Evolutionary conservation across 2,329 filamentous ascomycete genomes (phyloP).

Genomic region (Alternaria angustiovoidea): DNA sequence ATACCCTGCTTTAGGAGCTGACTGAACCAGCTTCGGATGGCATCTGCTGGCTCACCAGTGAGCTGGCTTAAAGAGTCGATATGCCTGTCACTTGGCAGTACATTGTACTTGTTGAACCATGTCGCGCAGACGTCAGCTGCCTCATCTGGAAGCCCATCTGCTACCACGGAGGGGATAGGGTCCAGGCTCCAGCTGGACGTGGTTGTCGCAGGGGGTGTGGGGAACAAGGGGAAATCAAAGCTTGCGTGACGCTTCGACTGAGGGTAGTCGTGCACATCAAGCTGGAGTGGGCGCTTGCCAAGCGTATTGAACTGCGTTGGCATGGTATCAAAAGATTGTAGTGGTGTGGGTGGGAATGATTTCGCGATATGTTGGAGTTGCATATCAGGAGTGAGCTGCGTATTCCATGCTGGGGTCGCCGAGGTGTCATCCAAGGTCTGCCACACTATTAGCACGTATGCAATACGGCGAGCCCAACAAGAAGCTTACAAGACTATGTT

Average conservation of each 20-base stretch:
- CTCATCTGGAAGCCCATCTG: slow-evolving; percentile 45
- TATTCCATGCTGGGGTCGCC: slow-evolving; percentile 35
- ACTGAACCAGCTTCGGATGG: slow-evolving; percentile 49
- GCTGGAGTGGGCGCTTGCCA: slow-evolving; percentile 44
- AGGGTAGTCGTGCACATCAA: slow-evolving; percentile 43
- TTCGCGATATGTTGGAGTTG: slow-evolving; percentile 27
- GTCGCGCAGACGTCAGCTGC: slow-evolving; percentile 49
- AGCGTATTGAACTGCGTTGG: slow-evolving; percentile 32
- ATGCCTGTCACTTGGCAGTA: slow-evolving; percentile 46
- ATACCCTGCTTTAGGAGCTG: slow-evolving; percentile 48
- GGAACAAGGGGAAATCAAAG: slow-evolving; percentile 32
- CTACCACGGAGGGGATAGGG: slow-evolving; percentile 26
- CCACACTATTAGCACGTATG: slow-evolving; percentile 13
- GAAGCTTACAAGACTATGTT: slow-evolving; percentile 41
- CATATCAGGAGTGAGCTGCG: slow-evolving; percentile 31
- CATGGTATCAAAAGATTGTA: slow-evolving; percentile 38
- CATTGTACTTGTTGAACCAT: slow-evolving; percentile 50
- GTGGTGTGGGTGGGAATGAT: slow-evolving; percentile 37
- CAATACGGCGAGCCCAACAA: background rate
- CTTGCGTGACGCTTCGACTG: slow-evolving; percentile 45
- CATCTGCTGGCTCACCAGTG: slow-evolving; percentile 42
- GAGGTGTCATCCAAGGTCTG: slow-evolving; percentile 47
- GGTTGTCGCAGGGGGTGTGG: slow-evolving; percentile 28
- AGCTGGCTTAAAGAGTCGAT: slow-evolving; percentile 49
- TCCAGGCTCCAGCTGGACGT: slow-evolving; percentile 40